phyloP scores from a whole-genome alignment of 441 rosid species.

The Cnidoscolus chayamansa region DNA sequence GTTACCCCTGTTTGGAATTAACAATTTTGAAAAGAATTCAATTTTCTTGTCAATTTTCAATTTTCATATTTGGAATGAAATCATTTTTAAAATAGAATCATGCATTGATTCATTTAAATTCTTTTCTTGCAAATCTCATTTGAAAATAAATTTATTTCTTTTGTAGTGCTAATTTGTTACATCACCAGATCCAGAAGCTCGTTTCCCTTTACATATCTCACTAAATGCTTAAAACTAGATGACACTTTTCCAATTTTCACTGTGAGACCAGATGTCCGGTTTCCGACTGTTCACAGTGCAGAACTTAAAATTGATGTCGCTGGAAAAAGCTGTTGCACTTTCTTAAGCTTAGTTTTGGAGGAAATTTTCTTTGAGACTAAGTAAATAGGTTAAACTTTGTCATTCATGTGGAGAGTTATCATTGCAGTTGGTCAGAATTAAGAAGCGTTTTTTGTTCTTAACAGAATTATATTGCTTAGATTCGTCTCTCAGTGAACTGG shows the following conservation, averaged over 20 bases:
- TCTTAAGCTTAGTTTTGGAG: neutral
- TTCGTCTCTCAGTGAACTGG: neutral
- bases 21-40: too few species aligned
- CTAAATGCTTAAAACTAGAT: neutral
- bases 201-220: neutral
- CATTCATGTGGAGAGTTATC: neutral
- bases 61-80: too few species aligned
- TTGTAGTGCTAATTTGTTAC: neutral
- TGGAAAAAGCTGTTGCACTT: neutral
- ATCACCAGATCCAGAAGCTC: neutral
- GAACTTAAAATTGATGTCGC: neutral
- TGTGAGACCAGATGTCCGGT: neutral
- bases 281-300: neutral
- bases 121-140: too few species aligned
- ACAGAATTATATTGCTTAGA: neutral
- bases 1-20: too few species aligned
- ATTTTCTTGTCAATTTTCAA: too few species aligned
- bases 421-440: neutral
- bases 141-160: neutral
- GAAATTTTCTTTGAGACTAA: neutral
- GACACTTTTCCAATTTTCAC: too few species aligned
- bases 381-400: neutral
- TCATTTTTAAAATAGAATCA: too few species aligned
- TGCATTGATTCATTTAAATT: too few species aligned
- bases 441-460: neutral